phyloP scores from a whole-genome alignment of 208 protist genomes.

The Wallacemonas collosoma region DNA sequence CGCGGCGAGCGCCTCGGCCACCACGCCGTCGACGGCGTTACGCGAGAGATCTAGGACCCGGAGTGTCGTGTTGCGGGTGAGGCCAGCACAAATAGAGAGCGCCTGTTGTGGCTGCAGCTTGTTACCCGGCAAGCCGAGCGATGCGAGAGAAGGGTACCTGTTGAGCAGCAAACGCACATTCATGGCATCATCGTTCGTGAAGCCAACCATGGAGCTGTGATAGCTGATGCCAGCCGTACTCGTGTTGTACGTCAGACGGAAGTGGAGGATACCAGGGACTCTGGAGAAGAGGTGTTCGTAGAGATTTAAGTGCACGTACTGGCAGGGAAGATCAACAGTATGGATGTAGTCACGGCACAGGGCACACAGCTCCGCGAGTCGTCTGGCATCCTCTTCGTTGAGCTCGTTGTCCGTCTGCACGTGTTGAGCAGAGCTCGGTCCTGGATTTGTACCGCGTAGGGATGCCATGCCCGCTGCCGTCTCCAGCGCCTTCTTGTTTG shows the following conservation, averaged over 20 bases:
- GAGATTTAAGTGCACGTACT: slow-evolving; percentile 69
- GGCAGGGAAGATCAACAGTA: slow-evolving; percentile 64
- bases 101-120: slow-evolving; percentile 49
- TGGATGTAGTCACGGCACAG: slow-evolving; percentile 77
- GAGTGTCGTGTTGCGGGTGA: slow-evolving; percentile 64
- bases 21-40: slow-evolving; percentile 79
- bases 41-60: slow-evolving; percentile 82
- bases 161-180: slow-evolving; percentile 55
- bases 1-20: slow-evolving; percentile 54
- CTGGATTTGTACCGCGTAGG: slow-evolving; percentile 10
- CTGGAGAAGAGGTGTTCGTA: slow-evolving; percentile 70
- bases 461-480: slow-evolving; percentile 5
- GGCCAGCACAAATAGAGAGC: slow-evolving; percentile 60
- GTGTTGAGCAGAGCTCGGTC: slow-evolving; percentile 10
- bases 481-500: slow-evolving; percentile 13
- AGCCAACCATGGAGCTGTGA: slow-evolving; percentile 61
- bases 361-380: slow-evolving; percentile 60
- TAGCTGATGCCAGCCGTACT: slow-evolving; percentile 59
- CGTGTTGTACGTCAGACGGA: slow-evolving; percentile 81
- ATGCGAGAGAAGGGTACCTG: slow-evolving; percentile 46
- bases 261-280: slow-evolving; percentile 58
- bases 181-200: slow-evolving; percentile 69
- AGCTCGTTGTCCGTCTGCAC: slow-evolving; percentile 16
- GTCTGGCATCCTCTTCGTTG: slow-evolving; percentile 28
- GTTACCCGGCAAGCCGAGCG: slow-evolving; percentile 75